phyloP scores from a whole-genome alignment of 2,329 filamentous ascomycete genomes.

The Aspergillus latus region DNA sequence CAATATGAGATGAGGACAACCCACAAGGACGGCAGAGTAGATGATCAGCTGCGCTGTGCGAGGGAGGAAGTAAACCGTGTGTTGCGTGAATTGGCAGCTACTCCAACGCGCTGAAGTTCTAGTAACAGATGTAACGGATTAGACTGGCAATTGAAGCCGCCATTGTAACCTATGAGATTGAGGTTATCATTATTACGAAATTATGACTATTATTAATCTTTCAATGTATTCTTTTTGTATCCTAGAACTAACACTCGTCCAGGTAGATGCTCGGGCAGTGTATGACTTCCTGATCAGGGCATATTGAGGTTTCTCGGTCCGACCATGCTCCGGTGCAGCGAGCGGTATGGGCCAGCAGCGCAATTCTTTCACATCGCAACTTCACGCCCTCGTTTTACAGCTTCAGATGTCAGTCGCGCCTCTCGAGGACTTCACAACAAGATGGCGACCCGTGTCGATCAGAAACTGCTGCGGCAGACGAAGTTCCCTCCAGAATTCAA shows the following conservation, averaged over 20 bases:
- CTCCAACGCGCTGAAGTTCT: not conserved
- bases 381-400: constrained; percentile 5
- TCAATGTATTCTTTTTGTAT: too few species aligned
- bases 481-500: constrained; percentile 94
- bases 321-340: constrained; percentile 13
- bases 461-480: constrained; percentile 83
- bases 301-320: constrained; percentile 22
- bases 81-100: constrained; percentile 32
- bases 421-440: constrained; percentile 36
- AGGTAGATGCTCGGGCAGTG: not conserved
- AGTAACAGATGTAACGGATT: not conserved
- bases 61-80: constrained; percentile 49
- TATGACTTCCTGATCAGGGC: constrained; percentile 11
- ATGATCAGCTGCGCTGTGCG: constrained; percentile 51
- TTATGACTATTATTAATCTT: too few species aligned
- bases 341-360: constrained; percentile 12
- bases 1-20: constrained; percentile 58
- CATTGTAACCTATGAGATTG: not conserved
- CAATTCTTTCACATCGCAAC: constrained; percentile 11
- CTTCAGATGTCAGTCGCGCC: not conserved
- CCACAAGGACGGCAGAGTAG: constrained; percentile 43
- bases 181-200: too few species aligned
- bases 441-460: constrained; percentile 84
- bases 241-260: too few species aligned
- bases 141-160: too few species aligned